A percentile compares a stretch with the other conserved stretches of the same genome.
Evolutionary conservation across 2,329 filamentous ascomycete genomes (phyloP).

Genomic region (Fusarium verticillioides): DNA sequence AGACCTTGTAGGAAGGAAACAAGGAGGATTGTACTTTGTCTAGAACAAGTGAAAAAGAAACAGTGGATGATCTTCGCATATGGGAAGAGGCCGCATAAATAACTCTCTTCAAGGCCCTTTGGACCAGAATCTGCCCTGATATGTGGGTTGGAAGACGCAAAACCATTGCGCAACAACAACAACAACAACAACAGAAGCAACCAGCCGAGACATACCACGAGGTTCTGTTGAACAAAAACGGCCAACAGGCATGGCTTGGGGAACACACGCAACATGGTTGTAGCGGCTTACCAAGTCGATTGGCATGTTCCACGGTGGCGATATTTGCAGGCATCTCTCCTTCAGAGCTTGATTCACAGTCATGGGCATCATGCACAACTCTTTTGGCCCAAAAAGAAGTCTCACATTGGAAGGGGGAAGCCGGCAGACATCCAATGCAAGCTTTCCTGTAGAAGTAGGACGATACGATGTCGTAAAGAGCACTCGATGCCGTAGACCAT

Average conservation of each 20-base stretch:
- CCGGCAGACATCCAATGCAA: conserved; percentile 11
- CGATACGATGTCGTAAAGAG: conserved; percentile 16
- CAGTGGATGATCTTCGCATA: not conserved
- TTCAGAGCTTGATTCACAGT: conserved; percentile 5
- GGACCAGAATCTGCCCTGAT: not conserved
- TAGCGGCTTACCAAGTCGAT: not conserved
- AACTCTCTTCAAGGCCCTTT: not conserved
- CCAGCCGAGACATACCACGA: conserved; percentile 16
- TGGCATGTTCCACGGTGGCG: conserved; percentile 20
- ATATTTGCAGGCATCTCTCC: conserved; percentile 9
- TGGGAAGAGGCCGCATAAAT: not conserved
- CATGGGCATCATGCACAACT: conserved; percentile 5
- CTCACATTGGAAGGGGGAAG: conserved; percentile 5
- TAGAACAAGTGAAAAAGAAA: conserved; percentile 10
- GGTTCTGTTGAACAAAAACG: conserved; percentile 23
- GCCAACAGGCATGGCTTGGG: conserved; percentile 6
- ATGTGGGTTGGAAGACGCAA: not conserved
- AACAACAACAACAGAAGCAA: conserved; percentile 11
- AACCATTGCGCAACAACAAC: not conserved
- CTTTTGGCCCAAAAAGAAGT: not conserved
- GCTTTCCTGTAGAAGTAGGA: conserved; percentile 16
- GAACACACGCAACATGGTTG: not conserved
- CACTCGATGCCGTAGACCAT: conserved; percentile 19
- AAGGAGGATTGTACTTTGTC: not conserved
- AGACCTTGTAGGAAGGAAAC: conserved; percentile 22